A percentile compares a stretch with the other conserved stretches of the same genome.
Conservation (phyloP, 495 filamentous ascomycete genomes). For the Rusavskia elegans region DNA sequence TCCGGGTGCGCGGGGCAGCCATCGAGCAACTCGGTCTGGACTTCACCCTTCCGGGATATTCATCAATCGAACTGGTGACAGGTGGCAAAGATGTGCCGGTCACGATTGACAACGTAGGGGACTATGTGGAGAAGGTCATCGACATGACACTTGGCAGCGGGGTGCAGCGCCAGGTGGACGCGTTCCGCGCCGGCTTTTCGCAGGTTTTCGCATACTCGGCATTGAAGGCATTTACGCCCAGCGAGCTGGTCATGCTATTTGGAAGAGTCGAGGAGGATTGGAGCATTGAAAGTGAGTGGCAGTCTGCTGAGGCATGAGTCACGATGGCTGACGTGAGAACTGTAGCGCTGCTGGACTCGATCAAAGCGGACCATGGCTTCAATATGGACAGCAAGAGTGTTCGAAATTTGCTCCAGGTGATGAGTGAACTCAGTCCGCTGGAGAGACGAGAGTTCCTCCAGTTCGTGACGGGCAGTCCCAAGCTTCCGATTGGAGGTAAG, state of each 20-base stretch:
- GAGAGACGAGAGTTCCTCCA: slow-evolving; percentile 92
- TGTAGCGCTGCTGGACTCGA: slow-evolving; percentile 84
- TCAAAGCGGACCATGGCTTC: slow-evolving; percentile 99
- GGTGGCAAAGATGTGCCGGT: slow-evolving; percentile 58
- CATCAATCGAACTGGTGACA: slow-evolving; percentile 66
- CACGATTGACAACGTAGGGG: slow-evolving; percentile 76
- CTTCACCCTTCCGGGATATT: slow-evolving; percentile 89
- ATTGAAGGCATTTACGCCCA: slow-evolving; percentile 85
- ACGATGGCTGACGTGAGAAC: slow-evolving; percentile 11
- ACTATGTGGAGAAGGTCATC: slow-evolving; percentile 78
- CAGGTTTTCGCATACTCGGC: slow-evolving; percentile 93
- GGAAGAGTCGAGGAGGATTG: slow-evolving; percentile 92
- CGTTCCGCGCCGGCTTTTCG: slow-evolving; percentile 84
- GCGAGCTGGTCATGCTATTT: slow-evolving; percentile 93
- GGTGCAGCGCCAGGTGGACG: slow-evolving; percentile 76
- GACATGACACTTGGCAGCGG: slow-evolving; percentile 81
- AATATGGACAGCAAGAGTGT: slow-evolving; percentile 99
- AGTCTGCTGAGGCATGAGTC: background rate
- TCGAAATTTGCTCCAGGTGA: slow-evolving; percentile 79
- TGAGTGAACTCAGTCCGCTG: slow-evolving; percentile 67
- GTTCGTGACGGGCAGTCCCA: slow-evolving; percentile 96
- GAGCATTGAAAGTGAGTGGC: slow-evolving; percentile 77
- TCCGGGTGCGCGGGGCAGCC: slow-evolving; percentile 52
- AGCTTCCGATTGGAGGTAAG: slow-evolving; percentile 94
- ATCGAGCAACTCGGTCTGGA: slow-evolving; percentile 85